Percentiles rank a stretch among this genome's conserved stretches.
Conservation (phyloP, 768 basidiomycete genomes). For the Mycena crocata region DNA sequence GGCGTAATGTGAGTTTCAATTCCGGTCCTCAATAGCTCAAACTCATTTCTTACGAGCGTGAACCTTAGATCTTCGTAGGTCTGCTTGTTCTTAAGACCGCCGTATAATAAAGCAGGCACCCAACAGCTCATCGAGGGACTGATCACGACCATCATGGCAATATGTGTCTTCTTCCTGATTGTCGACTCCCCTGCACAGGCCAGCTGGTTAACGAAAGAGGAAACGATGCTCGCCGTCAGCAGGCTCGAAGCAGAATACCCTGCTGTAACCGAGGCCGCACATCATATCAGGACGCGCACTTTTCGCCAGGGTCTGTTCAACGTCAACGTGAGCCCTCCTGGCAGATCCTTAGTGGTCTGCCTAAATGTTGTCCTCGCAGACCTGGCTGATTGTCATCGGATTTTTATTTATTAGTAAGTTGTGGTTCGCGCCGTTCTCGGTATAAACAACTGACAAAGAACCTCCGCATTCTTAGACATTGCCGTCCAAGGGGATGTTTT, state of each 20-base stretch:
- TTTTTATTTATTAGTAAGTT: slow-evolving; percentile 12
- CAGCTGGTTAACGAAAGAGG: slow-evolving; percentile 6
- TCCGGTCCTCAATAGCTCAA: not conserved
- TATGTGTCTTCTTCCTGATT: slow-evolving; percentile 6
- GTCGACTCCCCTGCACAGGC: slow-evolving; percentile 9
- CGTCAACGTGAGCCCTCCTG: slow-evolving; percentile 5
- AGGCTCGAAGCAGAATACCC: slow-evolving; percentile 12
- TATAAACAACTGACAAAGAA: not conserved
- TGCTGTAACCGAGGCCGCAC: slow-evolving; percentile 13
- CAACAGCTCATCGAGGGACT: slow-evolving; percentile 12
- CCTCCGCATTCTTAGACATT: slow-evolving; percentile 1
- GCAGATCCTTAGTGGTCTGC: not conserved
- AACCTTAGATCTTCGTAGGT: slow-evolving; percentile 10
- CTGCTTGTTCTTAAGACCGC: not conserved
- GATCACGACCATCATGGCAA: slow-evolving; percentile 10
- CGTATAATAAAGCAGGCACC: not conserved
- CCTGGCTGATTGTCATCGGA: slow-evolving; percentile 9
- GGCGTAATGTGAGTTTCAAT: slow-evolving; percentile 10
- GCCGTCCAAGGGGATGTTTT: slow-evolving; percentile 10
- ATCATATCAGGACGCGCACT: slow-evolving; percentile 8
- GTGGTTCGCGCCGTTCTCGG: not conserved
- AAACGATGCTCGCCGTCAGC: slow-evolving; percentile 4
- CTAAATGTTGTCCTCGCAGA: not conserved
- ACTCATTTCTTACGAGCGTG: not conserved
- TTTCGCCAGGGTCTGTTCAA: slow-evolving; percentile 4